These are phyloP conservation scores for Lumnitzera racemosa DNA, from an alignment of 345 rosid species.

Conservation along the genomic window DNA sequence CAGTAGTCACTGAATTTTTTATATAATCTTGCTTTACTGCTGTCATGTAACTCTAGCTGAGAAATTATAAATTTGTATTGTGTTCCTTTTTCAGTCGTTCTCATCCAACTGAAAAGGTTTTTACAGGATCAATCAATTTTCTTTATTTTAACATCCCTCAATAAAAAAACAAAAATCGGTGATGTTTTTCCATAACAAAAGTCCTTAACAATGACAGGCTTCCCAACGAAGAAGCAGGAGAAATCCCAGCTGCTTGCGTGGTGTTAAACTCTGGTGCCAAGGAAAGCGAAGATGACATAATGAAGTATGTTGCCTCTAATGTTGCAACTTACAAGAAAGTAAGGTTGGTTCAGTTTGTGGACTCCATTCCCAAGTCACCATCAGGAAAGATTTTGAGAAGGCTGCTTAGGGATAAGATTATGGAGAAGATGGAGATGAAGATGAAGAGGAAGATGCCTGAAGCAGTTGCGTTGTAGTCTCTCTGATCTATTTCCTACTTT, in stretches of 20 bases:
- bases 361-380: slow-evolving; percentile 72
- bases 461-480: too few relatives aligned
- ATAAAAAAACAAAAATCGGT: too few relatives aligned
- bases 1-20: too few relatives aligned
- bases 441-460: not conserved
- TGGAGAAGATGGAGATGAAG: slow-evolving; percentile 22
- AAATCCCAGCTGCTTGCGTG: slow-evolving; percentile 86
- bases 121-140: too few relatives aligned
- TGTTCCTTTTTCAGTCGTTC: not conserved
- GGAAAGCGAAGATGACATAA: slow-evolving; percentile 66
- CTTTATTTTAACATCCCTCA: too few relatives aligned
- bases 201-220: slow-evolving; percentile 27
- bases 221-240: slow-evolving; percentile 92
- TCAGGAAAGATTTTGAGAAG: slow-evolving; percentile 92
- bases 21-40: too few relatives aligned
- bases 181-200: too few relatives aligned
- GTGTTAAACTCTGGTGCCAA: slow-evolving; percentile 50
- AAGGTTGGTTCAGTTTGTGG: slow-evolving; percentile 68
- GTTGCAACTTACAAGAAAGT: slow-evolving; percentile 88
- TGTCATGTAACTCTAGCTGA: too few relatives aligned
- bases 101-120: not conserved
- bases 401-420: slow-evolving; percentile 50
- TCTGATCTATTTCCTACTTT: too few relatives aligned
- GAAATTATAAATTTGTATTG: not conserved
- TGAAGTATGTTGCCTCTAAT: slow-evolving; percentile 56